Base-by-base conservation (phyloP, 2,329 filamentous ascomycete genomes). In the Penicillium sp. region DNA sequence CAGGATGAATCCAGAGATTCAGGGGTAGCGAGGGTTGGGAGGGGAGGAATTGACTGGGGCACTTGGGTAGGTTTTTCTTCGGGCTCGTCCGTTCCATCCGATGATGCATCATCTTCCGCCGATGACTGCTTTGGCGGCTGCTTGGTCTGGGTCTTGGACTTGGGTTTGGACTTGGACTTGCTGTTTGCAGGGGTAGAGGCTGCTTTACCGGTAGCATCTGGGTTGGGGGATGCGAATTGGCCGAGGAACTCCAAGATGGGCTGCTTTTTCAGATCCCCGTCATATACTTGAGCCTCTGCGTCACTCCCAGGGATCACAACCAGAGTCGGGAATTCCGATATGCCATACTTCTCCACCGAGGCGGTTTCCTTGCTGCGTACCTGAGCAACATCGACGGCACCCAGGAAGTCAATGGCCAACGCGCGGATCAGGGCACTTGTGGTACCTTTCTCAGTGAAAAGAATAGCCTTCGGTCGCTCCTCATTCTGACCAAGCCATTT, bases 391-490 rank as follows among this genome's bases (percentile, higher is more conserved):
- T 83, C 81, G 59, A 97, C 85, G 52, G 85, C 84, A 31, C 87
- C 92, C 23, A 94, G 81, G 74, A 93, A 99, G 70, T 97, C 94
- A 65, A 97, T 91, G 6, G 94, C 92, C 50, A 97, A 74, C 56
- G 91, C 87, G 72, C 89, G 90, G 60, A 97, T 77, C 21, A 96
- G 80, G 10, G 92, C 85, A 70, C 90, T 93, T 0, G 90, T 93
- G 5, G 89, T 88, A 19, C 92, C 91, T 79, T 97, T 99, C 52
- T 96, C 90, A 2, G 90, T 95, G 75, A 99, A 97, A 3, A 99
- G 79, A 29, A 99, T 86, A 0, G 90, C 92, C 79, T 96, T 97
- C 46, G 92, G 84, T 11, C 81, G 83, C 18, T 89, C 84, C 55
- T 86, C 87, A 40, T 84, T 82, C 54, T 83, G 81, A 9, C 78